These are phyloP conservation scores for Lactarius hengduanensis DNA, from an alignment of 768 basidiomycete genomes.

Conservation along the genomic window DNA sequence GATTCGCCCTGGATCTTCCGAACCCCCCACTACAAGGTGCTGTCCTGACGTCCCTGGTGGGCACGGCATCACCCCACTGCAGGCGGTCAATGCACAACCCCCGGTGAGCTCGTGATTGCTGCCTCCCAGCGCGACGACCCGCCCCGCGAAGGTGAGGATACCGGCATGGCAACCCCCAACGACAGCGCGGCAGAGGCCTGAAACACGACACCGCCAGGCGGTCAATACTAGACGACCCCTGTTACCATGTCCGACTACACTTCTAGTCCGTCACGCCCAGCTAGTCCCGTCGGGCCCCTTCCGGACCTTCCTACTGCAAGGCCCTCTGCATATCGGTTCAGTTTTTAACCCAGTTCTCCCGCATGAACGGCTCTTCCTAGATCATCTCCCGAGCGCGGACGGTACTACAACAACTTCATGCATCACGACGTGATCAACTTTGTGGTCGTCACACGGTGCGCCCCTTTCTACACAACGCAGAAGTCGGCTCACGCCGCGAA, in stretches of 20 bases:
- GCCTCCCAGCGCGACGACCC: no score
- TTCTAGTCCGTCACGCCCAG: conserved; percentile 58
- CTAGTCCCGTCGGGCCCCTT: conserved; percentile 50
- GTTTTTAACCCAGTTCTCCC: conserved; percentile 72
- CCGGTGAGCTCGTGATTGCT: no score
- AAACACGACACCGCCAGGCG: no score
- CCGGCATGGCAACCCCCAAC: no score
- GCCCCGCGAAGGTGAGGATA: no score
- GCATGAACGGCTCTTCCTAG: conserved; percentile 90
- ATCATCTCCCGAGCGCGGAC: conserved; percentile 87
- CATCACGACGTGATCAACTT: conserved; percentile 92
- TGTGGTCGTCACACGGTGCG: conserved; percentile 82
- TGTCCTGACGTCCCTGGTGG: conserved; percentile 47
- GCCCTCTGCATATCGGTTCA: conserved; percentile 59
- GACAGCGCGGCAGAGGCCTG: no score
- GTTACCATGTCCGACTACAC: conserved; percentile 41
- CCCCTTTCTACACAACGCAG: conserved; percentile 3
- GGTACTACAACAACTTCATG: conserved; percentile 98
- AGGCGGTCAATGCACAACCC: no score
- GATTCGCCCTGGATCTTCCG: conserved; percentile 41
- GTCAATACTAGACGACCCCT: no score
- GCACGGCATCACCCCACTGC: no score
- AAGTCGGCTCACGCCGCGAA: background rate
- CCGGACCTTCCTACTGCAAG: conserved; percentile 49
- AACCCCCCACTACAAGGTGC: conserved; percentile 31